Base-by-base conservation (phyloP, 2,329 filamentous ascomycete species). In the Didymella sp. region DNA sequence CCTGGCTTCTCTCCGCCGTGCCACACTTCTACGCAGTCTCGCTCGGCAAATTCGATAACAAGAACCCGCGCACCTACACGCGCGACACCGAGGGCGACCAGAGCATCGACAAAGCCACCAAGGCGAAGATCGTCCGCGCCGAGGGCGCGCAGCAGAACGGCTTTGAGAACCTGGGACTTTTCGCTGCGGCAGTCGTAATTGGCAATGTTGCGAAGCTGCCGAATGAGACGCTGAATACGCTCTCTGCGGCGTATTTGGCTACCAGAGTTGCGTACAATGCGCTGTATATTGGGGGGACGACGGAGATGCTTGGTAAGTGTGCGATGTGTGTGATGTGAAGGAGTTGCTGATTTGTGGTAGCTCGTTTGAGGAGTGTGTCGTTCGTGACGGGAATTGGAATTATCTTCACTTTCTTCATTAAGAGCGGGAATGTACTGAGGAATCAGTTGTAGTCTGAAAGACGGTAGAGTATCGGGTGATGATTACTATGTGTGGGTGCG, bases 21-120 rank as follows among this genome's bases (percentile, higher is more conserved):
- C 51, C 51, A 3, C 51, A 48, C 43, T 54, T 54, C 44, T 54
- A 54, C 43, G 51, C 51, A 2, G 51, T 37, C 21, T 54, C 43
- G 11, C 43, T 48, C 6, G 51, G 51, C 12, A 54, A 42, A 33
- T 47, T 54, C 24, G 51, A 54, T 37, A 54, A 47, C 51, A 47
- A 54, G 17, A 54, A 47, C 22, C 51, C 51, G 7, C 35, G 51
- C 21, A 43, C 51, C 15, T 54, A 48, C 51, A 54, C 44, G n/a
- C 51, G 37, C 22, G 51, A 42, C 37, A 54, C 44, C 11, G 51
- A 54, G n/a, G 17, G 43, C n/a, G 51, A 48, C 13, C 43, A 48
- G 28, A 37, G 21, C 43, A 42, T 54, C 28, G 51, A 54, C 43
- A 54, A 54, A 17, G 44, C 44, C 6, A 54, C 51, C 37, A 54